phyloP scores from a whole-genome alignment of 805 yeast species.

The Saturnispora hagleri region DNA sequence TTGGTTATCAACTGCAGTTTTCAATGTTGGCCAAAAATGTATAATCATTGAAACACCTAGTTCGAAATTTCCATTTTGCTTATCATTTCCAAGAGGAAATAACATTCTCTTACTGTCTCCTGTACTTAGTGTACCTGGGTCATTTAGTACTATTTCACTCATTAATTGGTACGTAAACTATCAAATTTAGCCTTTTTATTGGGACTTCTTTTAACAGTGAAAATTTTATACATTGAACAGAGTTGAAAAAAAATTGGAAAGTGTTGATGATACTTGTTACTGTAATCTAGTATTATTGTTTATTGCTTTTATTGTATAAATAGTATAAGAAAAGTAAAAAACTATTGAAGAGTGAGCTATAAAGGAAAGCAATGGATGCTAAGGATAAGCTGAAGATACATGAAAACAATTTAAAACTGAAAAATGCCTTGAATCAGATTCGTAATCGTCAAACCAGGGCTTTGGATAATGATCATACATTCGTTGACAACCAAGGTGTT shows the following conservation, averaged over 20 bases:
- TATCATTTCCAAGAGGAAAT: constrained; percentile 35
- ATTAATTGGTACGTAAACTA: background rate
- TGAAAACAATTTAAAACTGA: constrained; percentile 47
- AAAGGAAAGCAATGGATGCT: constrained; percentile 4
- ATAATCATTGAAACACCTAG: constrained; percentile 87
- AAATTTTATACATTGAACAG: constrained; percentile 1
- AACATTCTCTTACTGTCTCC: constrained; percentile 18
- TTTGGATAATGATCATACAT: constrained; percentile 27
- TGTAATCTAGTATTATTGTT: background rate
- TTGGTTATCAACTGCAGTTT: constrained; percentile 77
- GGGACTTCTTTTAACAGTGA: background rate
- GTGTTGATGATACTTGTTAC: background rate
- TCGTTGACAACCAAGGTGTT: constrained; percentile 51
- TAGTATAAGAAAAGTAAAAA: background rate
- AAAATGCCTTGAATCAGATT: constrained; percentile 26
- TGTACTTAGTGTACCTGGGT: constrained; percentile 26
- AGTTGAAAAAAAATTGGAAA: background rate
- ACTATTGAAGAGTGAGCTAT: background rate
- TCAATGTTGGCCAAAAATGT: constrained; percentile 83
- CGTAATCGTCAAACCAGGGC: constrained; percentile 14
- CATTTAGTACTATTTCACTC: constrained; percentile 24
- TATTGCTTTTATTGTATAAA: background rate
- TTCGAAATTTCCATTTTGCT: constrained; percentile 79
- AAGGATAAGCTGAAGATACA: constrained; percentile 21
- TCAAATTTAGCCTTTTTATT: too few relatives aligned